Conservation (phyloP, 2,329 filamentous ascomycete species). For the Beauveria sp. region DNA sequence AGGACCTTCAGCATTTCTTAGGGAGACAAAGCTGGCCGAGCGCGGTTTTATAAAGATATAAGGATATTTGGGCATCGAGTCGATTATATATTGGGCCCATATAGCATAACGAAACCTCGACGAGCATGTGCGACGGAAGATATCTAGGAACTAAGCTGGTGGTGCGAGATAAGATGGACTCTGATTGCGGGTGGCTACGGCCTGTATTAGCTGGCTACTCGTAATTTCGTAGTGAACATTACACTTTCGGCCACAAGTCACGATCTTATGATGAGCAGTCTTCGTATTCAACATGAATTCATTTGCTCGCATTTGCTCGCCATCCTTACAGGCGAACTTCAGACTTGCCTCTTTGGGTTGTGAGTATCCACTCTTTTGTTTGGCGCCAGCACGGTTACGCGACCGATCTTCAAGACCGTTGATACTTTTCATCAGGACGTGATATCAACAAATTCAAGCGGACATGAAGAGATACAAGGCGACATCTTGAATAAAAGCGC, state of each 20-base stretch:
- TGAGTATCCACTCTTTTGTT: slow-evolving; percentile 6
- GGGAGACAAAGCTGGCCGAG: neutral
- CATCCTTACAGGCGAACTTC: neutral
- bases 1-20: neutral
- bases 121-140: too few species aligned
- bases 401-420: neutral
- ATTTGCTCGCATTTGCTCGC: too few species aligned
- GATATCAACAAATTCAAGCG: neutral
- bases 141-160: too few species aligned
- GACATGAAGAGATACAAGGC: neutral
- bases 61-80: too few species aligned
- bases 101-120: too few species aligned
- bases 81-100: too few species aligned
- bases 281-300: neutral
- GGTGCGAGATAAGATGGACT: too few species aligned
- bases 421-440: neutral
- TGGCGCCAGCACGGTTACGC: slow-evolving; percentile 5
- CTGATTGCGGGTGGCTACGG: too few species aligned
- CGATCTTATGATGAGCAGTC: too few species aligned
- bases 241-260: too few species aligned
- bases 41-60: neutral
- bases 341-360: neutral
- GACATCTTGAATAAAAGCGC: slow-evolving; percentile 5
- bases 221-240: too few species aligned
- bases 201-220: too few species aligned